Evolutionary conservation across 306 rosid genomes (phyloP).

Genomic region (Luffa acutangula): DNA sequence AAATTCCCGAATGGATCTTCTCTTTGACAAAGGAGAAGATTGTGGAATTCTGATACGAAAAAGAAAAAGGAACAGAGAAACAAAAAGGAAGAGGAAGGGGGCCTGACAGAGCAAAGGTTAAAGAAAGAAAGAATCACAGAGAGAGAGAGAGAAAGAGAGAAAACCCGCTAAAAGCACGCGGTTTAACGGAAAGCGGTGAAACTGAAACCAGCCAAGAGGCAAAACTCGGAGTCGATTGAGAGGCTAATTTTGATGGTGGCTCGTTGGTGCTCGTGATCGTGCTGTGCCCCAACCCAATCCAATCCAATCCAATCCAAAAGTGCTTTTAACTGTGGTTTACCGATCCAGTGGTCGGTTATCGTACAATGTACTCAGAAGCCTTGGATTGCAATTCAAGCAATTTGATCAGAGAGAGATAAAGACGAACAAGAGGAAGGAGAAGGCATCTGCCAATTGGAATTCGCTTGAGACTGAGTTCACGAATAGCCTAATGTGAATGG

Average conservation of each 20-base stretch:
- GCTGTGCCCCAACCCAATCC: background rate
- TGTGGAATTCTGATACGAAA: background rate
- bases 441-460: background rate
- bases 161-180: constrained; percentile 16
- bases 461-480: background rate
- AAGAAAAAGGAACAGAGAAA: background rate
- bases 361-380: background rate
- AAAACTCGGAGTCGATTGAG: background rate
- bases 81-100: background rate
- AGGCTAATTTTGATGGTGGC: background rate
- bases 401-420: background rate
- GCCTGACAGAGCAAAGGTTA: background rate
- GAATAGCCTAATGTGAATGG: background rate
- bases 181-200: constrained; percentile 12
- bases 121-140: background rate
- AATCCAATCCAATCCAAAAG: background rate
- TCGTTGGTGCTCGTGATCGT: background rate
- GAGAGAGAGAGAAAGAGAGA: background rate
- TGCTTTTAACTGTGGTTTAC: background rate
- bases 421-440: background rate
- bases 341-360: background rate
- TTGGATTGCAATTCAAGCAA: constrained; percentile 7
- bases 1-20: background rate
- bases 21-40: background rate
- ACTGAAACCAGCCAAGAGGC: background rate